Percentiles rank a stretch among this genome's conserved stretches.
Evolutionary conservation across 73 alveolate genomes (phyloP).

Genomic region (Paramecium primaurelia): DNA sequence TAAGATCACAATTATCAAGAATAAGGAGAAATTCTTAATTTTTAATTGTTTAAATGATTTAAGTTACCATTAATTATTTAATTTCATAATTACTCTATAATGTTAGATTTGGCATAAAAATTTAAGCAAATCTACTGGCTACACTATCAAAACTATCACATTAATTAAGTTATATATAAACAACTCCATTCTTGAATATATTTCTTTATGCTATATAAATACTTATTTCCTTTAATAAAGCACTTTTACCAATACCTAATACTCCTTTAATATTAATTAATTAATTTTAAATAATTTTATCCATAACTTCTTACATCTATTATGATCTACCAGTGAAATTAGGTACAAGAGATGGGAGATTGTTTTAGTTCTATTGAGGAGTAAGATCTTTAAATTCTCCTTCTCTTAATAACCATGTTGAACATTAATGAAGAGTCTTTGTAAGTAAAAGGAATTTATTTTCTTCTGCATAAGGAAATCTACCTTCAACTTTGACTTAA

Average conservation of each 20-base stretch:
- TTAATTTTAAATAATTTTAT: constrained; percentile 33
- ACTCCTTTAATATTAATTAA: constrained; percentile 62
- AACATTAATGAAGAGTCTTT: constrained; percentile 40
- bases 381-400: constrained; percentile 54
- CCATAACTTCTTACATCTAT: constrained; percentile 63
- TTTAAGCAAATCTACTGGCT: neutral
- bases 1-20: constrained; percentile 19
- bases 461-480: constrained; percentile 56
- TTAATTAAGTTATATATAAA: constrained; percentile 25
- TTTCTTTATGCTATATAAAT: constrained; percentile 61
- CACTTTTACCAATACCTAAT: constrained; percentile 69
- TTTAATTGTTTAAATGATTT: neutral
- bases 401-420: neutral
- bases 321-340: constrained; percentile 59
- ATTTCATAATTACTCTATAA: constrained; percentile 16
- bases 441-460: constrained; percentile 61
- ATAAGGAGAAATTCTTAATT: neutral
- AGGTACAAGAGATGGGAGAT: constrained; percentile 50
- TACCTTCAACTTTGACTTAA: constrained; percentile 52
- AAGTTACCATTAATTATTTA: constrained; percentile 26
- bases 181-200: constrained; percentile 59
- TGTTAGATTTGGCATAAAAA: constrained; percentile 1
- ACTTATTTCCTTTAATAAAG: constrained; percentile 52
- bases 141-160: constrained; percentile 57
- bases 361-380: constrained; percentile 11